phyloP scores from a whole-genome alignment of 139 green algal genomes.

The Nannochloris sp. region DNA sequence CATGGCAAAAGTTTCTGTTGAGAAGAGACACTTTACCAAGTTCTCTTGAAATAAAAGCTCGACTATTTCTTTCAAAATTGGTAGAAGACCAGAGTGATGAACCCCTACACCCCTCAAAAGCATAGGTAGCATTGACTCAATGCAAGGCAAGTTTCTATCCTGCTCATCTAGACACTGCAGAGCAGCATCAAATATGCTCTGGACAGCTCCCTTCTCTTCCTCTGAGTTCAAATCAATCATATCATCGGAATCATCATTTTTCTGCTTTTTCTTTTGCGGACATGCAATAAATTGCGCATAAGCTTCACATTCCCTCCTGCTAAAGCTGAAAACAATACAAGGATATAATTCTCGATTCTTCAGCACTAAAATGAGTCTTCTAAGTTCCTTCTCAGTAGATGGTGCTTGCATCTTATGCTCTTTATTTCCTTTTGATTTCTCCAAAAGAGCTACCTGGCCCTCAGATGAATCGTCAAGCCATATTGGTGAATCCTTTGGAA shows the following conservation, averaged over 20 bases:
- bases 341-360: slow-evolving; percentile 62
- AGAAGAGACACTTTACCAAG: slow-evolving; percentile 65
- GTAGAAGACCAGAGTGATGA: slow-evolving; percentile 91
- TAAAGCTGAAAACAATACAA: slow-evolving; percentile 94
- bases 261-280: slow-evolving; percentile 5
- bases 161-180: slow-evolving; percentile 66
- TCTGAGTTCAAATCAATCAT: slow-evolving; percentile 41
- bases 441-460: background rate
- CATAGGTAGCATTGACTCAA: slow-evolving; percentile 72
- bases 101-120: slow-evolving; percentile 81
- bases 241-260: background rate
- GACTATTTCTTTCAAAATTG: slow-evolving; percentile 93
- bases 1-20: slow-evolving; percentile 96
- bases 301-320: slow-evolving; percentile 32
- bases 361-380: slow-evolving; percentile 48
- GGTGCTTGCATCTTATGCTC: background rate
- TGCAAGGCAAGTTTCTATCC: slow-evolving; percentile 67
- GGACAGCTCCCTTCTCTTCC: slow-evolving; percentile 39
- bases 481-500: background rate
- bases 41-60: slow-evolving; percentile 94
- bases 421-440: background rate
- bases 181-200: slow-evolving; percentile 62
- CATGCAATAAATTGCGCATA: background rate
- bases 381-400: slow-evolving; percentile 24
- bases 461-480: background rate